Conservation (phyloP, 2,329 filamentous ascomycete genomes). For the Coleophoma crateriformis region DNA sequence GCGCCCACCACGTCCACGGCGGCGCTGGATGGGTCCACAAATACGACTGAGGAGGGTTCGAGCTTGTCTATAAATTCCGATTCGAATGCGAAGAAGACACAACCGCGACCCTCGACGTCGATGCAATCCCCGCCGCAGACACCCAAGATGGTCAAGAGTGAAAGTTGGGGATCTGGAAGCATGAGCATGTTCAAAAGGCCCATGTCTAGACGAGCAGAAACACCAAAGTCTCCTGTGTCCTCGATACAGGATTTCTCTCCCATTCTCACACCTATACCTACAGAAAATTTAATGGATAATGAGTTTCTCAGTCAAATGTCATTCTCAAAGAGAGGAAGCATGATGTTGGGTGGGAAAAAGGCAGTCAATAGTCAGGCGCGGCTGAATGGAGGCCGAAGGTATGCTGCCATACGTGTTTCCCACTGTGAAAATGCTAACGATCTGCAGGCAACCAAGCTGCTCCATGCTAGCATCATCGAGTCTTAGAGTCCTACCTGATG, state of each 20-base stretch:
- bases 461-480: constrained; percentile 21
- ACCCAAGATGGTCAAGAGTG: constrained; percentile 8
- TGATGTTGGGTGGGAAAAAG: constrained; percentile 51
- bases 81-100: constrained; percentile 1
- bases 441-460: constrained; percentile 20
- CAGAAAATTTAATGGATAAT: constrained; percentile 50
- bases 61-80: constrained; percentile 19
- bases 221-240: constrained; percentile 2
- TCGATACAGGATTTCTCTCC: constrained; percentile 38
- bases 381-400: constrained; percentile 17
- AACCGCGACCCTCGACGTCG: not conserved
- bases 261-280: constrained; percentile 51
- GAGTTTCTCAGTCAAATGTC: constrained; percentile 49
- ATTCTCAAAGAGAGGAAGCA: constrained; percentile 59
- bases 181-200: constrained; percentile 13
- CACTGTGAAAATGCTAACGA: constrained; percentile 6
- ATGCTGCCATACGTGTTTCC: constrained; percentile 1
- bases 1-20: constrained; percentile 40
- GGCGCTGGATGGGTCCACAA: constrained; percentile 34
- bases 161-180: constrained; percentile 6
- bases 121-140: constrained; percentile 1
- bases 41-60: constrained; percentile 16
- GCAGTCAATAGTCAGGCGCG: constrained; percentile 18
- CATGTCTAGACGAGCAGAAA: constrained; percentile 8
- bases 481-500: constrained; percentile 19